Conservation (phyloP, 148 eudicot genomes). For the Fallopia convolvulus region DNA sequence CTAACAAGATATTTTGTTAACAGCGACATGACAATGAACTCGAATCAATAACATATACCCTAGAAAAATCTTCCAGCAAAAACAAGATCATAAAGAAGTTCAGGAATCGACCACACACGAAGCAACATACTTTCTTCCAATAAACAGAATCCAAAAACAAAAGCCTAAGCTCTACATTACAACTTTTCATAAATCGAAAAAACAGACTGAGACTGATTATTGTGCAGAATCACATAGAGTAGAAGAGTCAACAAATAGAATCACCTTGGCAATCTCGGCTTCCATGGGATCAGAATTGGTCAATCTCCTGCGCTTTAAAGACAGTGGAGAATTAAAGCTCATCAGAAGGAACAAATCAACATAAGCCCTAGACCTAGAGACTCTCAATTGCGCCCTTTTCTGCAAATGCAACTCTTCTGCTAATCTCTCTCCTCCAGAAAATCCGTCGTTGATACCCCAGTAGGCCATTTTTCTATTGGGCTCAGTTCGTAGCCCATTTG, state of each 20-base stretch:
- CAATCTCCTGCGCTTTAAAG: conserved; percentile 27
- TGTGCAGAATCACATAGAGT: background rate
- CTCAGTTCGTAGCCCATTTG: background rate
- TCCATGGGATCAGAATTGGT: conserved; percentile 31
- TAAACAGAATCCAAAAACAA: background rate
- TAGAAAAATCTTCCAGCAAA: background rate
- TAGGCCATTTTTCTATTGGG: background rate
- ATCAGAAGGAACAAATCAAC: conserved; percentile 14
- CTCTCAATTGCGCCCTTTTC: background rate
- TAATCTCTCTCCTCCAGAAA: background rate
- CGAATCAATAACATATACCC: background rate
- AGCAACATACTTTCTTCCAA: background rate
- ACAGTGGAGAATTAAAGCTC: conserved; percentile 23
- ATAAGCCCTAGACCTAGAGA: background rate
- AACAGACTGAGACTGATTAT: background rate
- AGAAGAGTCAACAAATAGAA: background rate
- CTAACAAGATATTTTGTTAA: background rate
- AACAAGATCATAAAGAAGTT: background rate
- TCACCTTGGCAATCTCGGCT: conserved; percentile 28
- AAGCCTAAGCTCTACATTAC: background rate
- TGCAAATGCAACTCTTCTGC: background rate
- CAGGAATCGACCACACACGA: background rate
- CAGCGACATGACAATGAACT: background rate
- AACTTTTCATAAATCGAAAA: background rate
- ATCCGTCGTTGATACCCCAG: background rate